Evolutionary conservation across 345 rosid species (phyloP), one percentile per base, ranked within the genome.

Genomic region (Erodium maritimum): DNA sequence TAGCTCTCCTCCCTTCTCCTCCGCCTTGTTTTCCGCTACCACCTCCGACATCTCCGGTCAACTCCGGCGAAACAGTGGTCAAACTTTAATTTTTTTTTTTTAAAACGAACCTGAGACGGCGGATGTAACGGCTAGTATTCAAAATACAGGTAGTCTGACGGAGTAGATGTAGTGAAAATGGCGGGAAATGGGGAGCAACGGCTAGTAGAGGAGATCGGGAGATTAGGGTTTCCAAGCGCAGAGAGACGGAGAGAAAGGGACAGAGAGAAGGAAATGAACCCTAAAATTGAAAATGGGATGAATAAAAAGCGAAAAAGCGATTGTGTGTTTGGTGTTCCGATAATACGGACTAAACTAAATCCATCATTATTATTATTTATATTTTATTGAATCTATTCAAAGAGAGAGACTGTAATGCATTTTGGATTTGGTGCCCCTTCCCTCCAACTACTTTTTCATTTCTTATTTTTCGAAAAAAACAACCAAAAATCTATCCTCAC

Each of bases 1-100:
- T 9, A 89, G 71, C 77, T 93, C 99, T n/a, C 99, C 97, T 58
- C 85, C 95, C 57, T 81, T 81, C 80, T 67, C 90, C 72, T 66
- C 72, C 4, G 17, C 61, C 68, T 59, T 76, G 82, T 70, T 74
- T 75, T 81, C 82, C 63, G 70, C 80, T 57, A 71, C 79, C 45
- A 56, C 72, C 34, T 65, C 65, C 58, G 91, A 77, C 96, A 89
- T 87, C 71, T 56, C 63, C 18, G 21, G 57, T 65, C 52, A 52
- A 33, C 45, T 23, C 48, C 62, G 52, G 50, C 17, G 3, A 66
- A 14, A 22, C 53, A 51, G 23, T 5, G 42, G 54, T 68, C 59
- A 58, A 63, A 55, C 17, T 23, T 23, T 21, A 29, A 20, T 12
- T 22, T 17, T 17, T 58, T n/a, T n/a, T n/a, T n/a, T n/a, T n/a